phyloP scores from a whole-genome alignment of 2,329 filamentous ascomycete genomes.

The Triangularia setosa region DNA sequence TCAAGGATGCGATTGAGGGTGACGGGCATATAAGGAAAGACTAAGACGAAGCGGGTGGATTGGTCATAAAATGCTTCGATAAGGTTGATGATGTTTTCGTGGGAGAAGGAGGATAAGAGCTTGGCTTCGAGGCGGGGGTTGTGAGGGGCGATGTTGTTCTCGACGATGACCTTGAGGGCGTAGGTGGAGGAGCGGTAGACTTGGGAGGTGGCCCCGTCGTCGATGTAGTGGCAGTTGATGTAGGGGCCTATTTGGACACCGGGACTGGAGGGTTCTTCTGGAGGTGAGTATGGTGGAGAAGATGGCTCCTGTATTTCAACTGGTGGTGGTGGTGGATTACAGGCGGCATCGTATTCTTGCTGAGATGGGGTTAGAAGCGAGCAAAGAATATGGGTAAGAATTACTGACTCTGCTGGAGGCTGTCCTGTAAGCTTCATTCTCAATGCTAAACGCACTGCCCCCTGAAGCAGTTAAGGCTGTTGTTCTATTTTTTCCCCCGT shows the following conservation, averaged over 20 bases:
- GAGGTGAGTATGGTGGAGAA: not conserved
- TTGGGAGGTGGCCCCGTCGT: constrained; percentile 71
- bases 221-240: constrained; percentile 50
- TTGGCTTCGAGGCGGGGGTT: constrained; percentile 75
- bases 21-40: constrained; percentile 77
- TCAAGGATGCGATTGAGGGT: constrained; percentile 68
- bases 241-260: constrained; percentile 53
- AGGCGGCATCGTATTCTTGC: constrained; percentile 55
- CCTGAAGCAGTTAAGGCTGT: constrained; percentile 16
- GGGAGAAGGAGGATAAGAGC: constrained; percentile 66
- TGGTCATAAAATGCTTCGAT: constrained; percentile 70
- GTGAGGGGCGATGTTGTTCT: constrained; percentile 76
- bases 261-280: constrained; percentile 25
- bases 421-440: constrained; percentile 59
- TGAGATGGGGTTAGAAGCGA: constrained; percentile 34
- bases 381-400: not conserved
- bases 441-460: constrained; percentile 57
- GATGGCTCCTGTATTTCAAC: not conserved
- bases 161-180: constrained; percentile 83
- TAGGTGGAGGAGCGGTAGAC: constrained; percentile 66
- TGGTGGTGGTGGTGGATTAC: constrained; percentile 25
- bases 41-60: constrained; percentile 68
- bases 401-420: constrained; percentile 53
- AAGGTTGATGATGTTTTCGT: constrained; percentile 51
- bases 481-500: constrained; percentile 19